phyloP scores from a whole-genome alignment of 345 rosid species.

The Chamaenerion angustifolium region DNA sequence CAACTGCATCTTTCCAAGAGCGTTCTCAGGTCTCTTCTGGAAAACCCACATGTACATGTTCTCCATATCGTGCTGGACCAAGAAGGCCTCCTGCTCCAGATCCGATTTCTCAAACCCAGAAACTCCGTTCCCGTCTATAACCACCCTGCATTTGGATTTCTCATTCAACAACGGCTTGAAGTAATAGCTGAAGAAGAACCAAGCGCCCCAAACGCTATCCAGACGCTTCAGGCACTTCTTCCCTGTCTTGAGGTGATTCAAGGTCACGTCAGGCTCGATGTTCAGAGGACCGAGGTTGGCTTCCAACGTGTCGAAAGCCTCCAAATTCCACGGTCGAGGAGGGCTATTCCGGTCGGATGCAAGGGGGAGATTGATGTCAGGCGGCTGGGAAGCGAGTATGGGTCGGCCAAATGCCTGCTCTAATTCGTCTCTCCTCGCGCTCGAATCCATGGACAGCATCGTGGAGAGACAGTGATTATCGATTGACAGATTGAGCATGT shows the following conservation, averaged over 20 bases:
- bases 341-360: constrained; percentile 26
- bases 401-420: constrained; percentile 30
- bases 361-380: constrained; percentile 43
- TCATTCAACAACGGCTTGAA: constrained; percentile 48
- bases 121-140: constrained; percentile 25
- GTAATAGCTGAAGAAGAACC: constrained; percentile 44
- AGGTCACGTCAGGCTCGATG: constrained; percentile 24
- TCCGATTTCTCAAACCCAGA: constrained; percentile 36
- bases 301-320: constrained; percentile 32
- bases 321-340: constrained; percentile 27
- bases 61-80: constrained; percentile 55
- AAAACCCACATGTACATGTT: constrained; percentile 53
- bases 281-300: constrained; percentile 32
- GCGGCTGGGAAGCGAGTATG: constrained; percentile 26
- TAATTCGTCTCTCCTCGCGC: constrained; percentile 26
- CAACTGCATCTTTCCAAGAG: constrained; percentile 51
- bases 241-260: constrained; percentile 22
- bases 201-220: constrained; percentile 51
- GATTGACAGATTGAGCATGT: constrained; percentile 31
- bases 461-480: constrained; percentile 40
- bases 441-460: constrained; percentile 37
- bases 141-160: constrained; percentile 35
- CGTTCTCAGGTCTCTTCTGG: constrained; percentile 48
- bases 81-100: constrained; percentile 35
- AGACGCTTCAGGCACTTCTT: constrained; percentile 37